phyloP scores from a whole-genome alignment of 2,329 filamentous ascomycete species.

The Plenodomus biglobosus region DNA sequence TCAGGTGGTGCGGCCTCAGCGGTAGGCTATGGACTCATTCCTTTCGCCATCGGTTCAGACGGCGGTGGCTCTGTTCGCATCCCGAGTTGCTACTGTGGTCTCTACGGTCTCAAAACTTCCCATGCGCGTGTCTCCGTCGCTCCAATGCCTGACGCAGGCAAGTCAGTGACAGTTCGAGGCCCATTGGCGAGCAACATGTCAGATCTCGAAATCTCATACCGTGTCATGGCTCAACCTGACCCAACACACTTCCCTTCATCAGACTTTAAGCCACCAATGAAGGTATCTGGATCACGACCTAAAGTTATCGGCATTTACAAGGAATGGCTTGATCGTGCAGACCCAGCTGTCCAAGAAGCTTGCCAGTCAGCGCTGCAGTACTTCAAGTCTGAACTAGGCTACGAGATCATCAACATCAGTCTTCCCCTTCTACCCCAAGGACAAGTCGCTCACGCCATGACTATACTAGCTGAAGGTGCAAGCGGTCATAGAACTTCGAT shows the following conservation, averaged over 20 bases:
- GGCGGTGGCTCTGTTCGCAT: slow-evolving; percentile 76
- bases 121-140: slow-evolving; percentile 67
- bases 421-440: slow-evolving; percentile 70
- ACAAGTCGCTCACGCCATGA: slow-evolving; percentile 74
- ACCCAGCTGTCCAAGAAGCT: slow-evolving; percentile 61
- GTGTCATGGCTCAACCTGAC: slow-evolving; percentile 74
- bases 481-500: slow-evolving; percentile 54
- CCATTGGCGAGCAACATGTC: slow-evolving; percentile 75
- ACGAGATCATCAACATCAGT: slow-evolving; percentile 60
- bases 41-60: slow-evolving; percentile 71
- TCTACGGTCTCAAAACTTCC: slow-evolving; percentile 79
- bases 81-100: slow-evolving; percentile 72
- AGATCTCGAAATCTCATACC: slow-evolving; percentile 81
- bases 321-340: slow-evolving; percentile 70
- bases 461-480: slow-evolving; percentile 73
- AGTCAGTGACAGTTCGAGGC: slow-evolving; percentile 67
- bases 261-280: slow-evolving; percentile 61
- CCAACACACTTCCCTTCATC: slow-evolving; percentile 61
- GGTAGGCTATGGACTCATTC: slow-evolving; percentile 69
- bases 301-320: slow-evolving; percentile 71
- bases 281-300: slow-evolving; percentile 44
- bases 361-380: slow-evolving; percentile 65
- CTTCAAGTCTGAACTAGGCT: slow-evolving; percentile 56
- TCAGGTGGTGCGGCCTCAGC: slow-evolving; percentile 76
- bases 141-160: slow-evolving; percentile 61